phyloP scores from a whole-genome alignment of 1,284 basidiomycete species.

The Fereydounia khargensis region DNA sequence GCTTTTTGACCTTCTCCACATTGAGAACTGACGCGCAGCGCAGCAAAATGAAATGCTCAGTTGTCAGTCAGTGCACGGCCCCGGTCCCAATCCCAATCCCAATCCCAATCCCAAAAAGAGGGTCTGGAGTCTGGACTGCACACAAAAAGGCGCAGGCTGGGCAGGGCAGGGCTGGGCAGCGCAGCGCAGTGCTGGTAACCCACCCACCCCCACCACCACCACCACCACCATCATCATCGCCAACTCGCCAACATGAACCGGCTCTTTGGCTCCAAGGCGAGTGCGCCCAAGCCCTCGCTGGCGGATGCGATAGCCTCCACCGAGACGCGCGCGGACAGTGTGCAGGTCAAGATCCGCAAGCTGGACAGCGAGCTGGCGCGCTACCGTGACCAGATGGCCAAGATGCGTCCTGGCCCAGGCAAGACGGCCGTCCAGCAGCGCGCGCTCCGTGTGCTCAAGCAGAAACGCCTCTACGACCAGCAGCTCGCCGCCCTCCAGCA shows the following conservation, averaged over 20 bases:
- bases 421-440: conserved; percentile 94
- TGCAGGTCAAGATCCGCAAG: conserved; percentile 96
- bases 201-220: neutral
- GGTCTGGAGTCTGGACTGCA: too few relatives aligned
- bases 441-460: conserved; percentile 88
- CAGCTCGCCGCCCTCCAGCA: conserved; percentile 89
- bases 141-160: too few relatives aligned
- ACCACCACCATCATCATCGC: conserved; percentile 2
- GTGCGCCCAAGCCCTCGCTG: conserved; percentile 72
- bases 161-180: too few relatives aligned
- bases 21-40: too few relatives aligned
- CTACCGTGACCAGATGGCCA: conserved; percentile 96
- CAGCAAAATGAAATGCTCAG: too few relatives aligned
- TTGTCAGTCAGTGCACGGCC: too few relatives aligned
- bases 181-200: too few relatives aligned
- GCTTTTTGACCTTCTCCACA: too few relatives aligned
- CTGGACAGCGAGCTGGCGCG: conserved; percentile 86
- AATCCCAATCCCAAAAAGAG: too few relatives aligned
- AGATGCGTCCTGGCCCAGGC: conserved; percentile 87
- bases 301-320: conserved; percentile 92
- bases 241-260: conserved; percentile 56
- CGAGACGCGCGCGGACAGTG: conserved; percentile 79
- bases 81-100: too few relatives aligned
- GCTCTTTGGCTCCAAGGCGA: conserved; percentile 57
- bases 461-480: conserved; percentile 92